phyloP scores from a whole-genome alignment of 2,329 filamentous ascomycete species.

The Metarhizium album region DNA sequence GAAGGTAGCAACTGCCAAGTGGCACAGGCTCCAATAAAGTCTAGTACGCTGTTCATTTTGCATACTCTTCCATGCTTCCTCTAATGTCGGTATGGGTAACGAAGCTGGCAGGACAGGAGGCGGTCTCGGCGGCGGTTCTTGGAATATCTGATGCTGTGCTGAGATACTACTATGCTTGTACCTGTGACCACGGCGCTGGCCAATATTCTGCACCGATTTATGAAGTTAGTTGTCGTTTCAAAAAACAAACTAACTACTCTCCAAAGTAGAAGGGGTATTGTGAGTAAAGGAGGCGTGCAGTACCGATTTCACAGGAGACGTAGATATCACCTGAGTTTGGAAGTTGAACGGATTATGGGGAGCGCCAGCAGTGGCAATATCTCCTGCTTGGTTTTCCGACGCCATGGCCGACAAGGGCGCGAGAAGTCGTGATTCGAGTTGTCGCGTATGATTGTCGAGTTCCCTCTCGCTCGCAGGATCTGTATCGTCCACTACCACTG shows the following conservation, averaged over 20 bases:
- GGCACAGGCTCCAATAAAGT: conserved; percentile 81
- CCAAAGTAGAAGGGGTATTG: neutral
- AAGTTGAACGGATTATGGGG: conserved; percentile 82
- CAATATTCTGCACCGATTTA: conserved; percentile 54
- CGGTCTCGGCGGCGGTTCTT: conserved; percentile 75
- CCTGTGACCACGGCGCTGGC: conserved; percentile 86
- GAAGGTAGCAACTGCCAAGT: conserved; percentile 71
- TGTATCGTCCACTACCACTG: conserved; percentile 14
- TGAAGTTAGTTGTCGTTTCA: neutral
- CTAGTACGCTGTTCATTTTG: conserved; percentile 74
- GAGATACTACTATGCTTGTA: conserved; percentile 97
- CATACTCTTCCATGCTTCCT: conserved; percentile 84
- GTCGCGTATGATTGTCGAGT: neutral
- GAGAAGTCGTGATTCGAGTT: conserved; percentile 5
- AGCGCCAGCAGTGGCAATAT: conserved; percentile 5
- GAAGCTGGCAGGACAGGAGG: conserved; percentile 85
- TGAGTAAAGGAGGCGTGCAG: neutral
- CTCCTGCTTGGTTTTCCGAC: neutral
- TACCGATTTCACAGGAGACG: conserved; percentile 68
- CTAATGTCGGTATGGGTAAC: conserved; percentile 79
- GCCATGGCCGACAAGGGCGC: conserved; percentile 9
- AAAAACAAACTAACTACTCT: neutral
- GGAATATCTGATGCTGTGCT: conserved; percentile 82
- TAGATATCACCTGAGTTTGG: conserved; percentile 68
- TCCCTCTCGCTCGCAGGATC: conserved; percentile 1